A percentile compares a stretch with the other conserved stretches of the same genome.
Conservation (phyloP, 1,284 basidiomycete species). For the Spongispora temasekensis region DNA sequence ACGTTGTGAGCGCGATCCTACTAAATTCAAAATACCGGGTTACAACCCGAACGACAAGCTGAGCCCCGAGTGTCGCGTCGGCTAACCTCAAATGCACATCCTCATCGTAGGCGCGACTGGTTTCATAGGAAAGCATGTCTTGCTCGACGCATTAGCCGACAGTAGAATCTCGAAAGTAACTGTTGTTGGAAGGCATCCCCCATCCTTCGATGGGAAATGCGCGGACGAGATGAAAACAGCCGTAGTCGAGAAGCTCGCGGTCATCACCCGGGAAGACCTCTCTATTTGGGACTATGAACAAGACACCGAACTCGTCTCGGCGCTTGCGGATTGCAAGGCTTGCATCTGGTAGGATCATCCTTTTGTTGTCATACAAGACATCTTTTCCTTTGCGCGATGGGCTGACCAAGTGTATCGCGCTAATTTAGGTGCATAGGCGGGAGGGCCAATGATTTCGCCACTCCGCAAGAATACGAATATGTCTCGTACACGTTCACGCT, state of each 20-base stretch:
- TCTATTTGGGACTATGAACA: constrained; percentile 29
- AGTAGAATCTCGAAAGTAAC: constrained; percentile 28
- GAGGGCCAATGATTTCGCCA: constrained; percentile 21
- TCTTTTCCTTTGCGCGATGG: background rate
- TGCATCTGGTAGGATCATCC: constrained; percentile 30
- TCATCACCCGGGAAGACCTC: constrained; percentile 29
- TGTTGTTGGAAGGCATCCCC: constrained; percentile 24
- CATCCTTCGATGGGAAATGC: constrained; percentile 21
- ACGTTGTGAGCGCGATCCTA: background rate
- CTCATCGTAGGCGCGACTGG: constrained; percentile 31
- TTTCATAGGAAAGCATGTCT: constrained; percentile 27
- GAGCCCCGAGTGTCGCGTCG: background rate
- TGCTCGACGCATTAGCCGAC: constrained; percentile 22
- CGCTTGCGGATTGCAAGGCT: constrained; percentile 22
- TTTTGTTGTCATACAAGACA: too few species aligned
- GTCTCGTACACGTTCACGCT: constrained; percentile 29
- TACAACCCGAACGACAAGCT: background rate
- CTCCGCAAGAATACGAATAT: constrained; percentile 27
- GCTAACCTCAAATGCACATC: constrained; percentile 27
- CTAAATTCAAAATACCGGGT: background rate
- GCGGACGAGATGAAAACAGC: constrained; percentile 13
- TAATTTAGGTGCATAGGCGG: constrained; percentile 27
- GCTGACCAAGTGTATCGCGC: too few species aligned
- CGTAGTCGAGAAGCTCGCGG: constrained; percentile 24
- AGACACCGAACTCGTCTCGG: constrained; percentile 23